phyloP scores from a whole-genome alignment of 2,329 filamentous ascomycete species.

The Cytospora piceicola region DNA sequence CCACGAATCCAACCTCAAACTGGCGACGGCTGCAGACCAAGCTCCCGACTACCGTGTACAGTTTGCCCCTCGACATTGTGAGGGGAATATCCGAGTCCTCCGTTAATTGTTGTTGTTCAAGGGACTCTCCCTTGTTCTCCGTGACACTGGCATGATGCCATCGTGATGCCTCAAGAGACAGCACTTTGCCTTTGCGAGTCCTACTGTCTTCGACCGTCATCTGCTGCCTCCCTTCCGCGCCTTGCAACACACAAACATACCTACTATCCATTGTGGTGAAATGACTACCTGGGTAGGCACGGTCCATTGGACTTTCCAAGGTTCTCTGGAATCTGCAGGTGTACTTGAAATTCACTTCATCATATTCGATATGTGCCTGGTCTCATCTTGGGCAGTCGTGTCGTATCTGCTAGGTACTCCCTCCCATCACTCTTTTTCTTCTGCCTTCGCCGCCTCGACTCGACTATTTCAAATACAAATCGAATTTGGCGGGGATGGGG shows the following conservation, averaged over 20 bases:
- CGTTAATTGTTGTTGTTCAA: background rate
- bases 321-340: background rate
- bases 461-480: too few relatives aligned
- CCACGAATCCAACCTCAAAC: background rate
- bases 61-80: background rate
- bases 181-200: background rate
- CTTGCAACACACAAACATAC: background rate
- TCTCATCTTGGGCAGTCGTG: background rate
- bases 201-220: background rate
- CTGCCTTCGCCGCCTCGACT: background rate
- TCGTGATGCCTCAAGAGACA: background rate
- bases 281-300: background rate
- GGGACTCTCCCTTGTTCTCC: background rate
- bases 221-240: conserved; percentile 1
- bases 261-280: background rate
- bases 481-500: too few relatives aligned
- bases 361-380: background rate
- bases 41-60: background rate
- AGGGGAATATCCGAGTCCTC: background rate
- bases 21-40: background rate
- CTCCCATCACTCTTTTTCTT: background rate
- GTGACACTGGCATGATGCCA: conserved; percentile 2
- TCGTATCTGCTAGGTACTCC: background rate
- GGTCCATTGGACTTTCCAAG: background rate
- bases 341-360: background rate